A percentile compares a stretch with the other conserved stretches of the same genome.
These are phyloP conservation scores for Trametes sanguinea DNA, from an alignment of 768 basidiomycete genomes.

Conservation along the genomic window DNA sequence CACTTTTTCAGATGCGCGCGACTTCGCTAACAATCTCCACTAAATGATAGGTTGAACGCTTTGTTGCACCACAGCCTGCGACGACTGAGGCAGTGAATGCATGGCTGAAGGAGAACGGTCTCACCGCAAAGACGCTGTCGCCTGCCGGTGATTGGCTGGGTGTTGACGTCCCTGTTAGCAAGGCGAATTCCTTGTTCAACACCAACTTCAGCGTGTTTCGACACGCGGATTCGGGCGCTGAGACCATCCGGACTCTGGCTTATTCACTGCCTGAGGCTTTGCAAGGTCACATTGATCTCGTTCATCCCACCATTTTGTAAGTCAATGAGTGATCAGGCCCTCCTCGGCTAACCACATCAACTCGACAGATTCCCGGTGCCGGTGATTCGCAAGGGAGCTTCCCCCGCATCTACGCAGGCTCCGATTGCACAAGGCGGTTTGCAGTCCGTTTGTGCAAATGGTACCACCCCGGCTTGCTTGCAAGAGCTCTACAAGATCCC, in stretches of 20 bases:
- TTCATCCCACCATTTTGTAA: conserved; percentile 37
- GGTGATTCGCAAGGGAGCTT: background rate
- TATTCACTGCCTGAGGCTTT: conserved; percentile 40
- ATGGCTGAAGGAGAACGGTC: conserved; percentile 33
- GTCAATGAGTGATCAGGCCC: background rate
- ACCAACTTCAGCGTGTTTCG: conserved; percentile 38
- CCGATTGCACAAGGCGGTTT: background rate
- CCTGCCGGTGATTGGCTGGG: conserved; percentile 39
- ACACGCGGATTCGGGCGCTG: conserved; percentile 31
- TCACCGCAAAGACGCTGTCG: conserved; percentile 27
- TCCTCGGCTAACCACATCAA: background rate
- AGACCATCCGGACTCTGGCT: conserved; percentile 37
- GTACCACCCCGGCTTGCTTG: conserved; percentile 30
- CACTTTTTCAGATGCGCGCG: background rate
- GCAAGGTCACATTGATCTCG: conserved; percentile 33
- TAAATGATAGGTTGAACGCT: conserved; percentile 27
- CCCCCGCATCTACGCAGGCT: background rate
- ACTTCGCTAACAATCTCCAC: too few relatives aligned
- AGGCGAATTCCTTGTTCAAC: conserved; percentile 38
- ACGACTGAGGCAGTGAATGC: conserved; percentile 29
- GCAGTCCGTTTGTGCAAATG: conserved; percentile 20
- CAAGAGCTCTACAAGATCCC: conserved; percentile 38
- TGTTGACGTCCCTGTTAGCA: conserved; percentile 32
- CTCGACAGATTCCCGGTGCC: background rate
- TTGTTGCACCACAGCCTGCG: conserved; percentile 31